phyloP scores from a whole-genome alignment of 78 protist species.

The Speleostelium caveatum region DNA sequence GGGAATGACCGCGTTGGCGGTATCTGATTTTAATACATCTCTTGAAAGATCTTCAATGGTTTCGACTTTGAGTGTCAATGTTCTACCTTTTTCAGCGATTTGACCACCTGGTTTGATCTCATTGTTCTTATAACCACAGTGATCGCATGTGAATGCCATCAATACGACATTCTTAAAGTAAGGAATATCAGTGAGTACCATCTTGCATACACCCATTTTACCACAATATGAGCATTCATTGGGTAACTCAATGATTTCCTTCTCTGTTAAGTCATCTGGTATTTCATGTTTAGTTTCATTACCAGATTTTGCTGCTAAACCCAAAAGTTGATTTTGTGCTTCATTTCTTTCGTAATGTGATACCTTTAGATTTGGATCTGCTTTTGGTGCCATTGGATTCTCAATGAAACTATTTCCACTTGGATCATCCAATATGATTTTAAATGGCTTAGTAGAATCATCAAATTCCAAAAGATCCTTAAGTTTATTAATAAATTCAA shows the following conservation, averaged over 20 bases:
- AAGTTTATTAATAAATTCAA: conserved; percentile 62
- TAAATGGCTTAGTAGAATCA: conserved; percentile 79
- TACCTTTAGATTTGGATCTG: conserved; percentile 53
- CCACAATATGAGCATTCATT: conserved; percentile 59
- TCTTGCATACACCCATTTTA: conserved; percentile 29
- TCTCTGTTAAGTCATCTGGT: conserved; percentile 4
- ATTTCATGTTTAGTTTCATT: no score
- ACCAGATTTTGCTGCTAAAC: conserved; percentile 5
- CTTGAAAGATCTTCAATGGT: conserved; percentile 87
- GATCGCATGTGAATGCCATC: conserved; percentile 90
- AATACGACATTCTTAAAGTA: conserved; percentile 92
- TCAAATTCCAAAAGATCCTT: conserved; percentile 8
- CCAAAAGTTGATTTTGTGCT: conserved; percentile 77
- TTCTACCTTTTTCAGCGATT: conserved; percentile 83
- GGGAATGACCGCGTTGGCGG: conserved; percentile 83
- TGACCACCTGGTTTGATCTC: conserved; percentile 94
- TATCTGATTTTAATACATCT: conserved; percentile 90
- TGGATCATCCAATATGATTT: conserved; percentile 90
- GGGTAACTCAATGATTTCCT: conserved; percentile 31
- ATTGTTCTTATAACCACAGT: conserved; percentile 89
- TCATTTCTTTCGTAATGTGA: conserved; percentile 67
- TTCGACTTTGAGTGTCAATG: conserved; percentile 68
- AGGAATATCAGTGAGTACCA: conserved; percentile 89
- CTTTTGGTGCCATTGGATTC: conserved; percentile 79
- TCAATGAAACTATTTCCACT: conserved; percentile 92